Percentiles rank a stretch among this genome's conserved stretches.
Conservation (phyloP, 352 stramenopile species). For the Globisporangium ultimum region DNA sequence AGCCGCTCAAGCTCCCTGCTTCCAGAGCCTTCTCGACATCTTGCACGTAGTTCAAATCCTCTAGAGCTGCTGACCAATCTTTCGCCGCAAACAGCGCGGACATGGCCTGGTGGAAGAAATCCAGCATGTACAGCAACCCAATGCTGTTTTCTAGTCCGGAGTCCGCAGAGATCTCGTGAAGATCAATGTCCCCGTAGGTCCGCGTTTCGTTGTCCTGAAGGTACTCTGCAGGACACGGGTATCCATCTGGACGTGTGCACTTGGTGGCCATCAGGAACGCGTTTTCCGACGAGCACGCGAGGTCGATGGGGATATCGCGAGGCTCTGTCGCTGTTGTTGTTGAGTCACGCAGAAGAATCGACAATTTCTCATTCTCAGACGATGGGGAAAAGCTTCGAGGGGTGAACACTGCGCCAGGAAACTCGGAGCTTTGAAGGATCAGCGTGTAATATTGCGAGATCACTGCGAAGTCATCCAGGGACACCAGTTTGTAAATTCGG, state of each 20-base stretch:
- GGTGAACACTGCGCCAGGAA: conserved; percentile 31
- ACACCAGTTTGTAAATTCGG: conserved; percentile 30
- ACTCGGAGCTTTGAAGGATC: conserved; percentile 36
- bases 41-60: conserved; percentile 33
- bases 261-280: conserved; percentile 23
- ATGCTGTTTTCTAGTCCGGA: conserved; percentile 41
- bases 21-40: conserved; percentile 15
- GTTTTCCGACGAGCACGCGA: conserved; percentile 23
- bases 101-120: conserved; percentile 41
- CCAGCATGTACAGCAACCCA: conserved; percentile 34
- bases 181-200: conserved; percentile 24
- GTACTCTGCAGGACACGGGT: conserved; percentile 25
- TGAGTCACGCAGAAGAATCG: conserved; percentile 23
- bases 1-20: conserved; percentile 18
- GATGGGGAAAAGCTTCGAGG: conserved; percentile 14
- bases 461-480: conserved; percentile 26
- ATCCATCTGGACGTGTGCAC: conserved; percentile 25
- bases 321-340: background rate
- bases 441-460: conserved; percentile 40
- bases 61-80: conserved; percentile 28
- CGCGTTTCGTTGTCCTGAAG: conserved; percentile 11
- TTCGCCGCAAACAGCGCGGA: conserved; percentile 25
- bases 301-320: conserved; percentile 19
- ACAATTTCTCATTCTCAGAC: conserved; percentile 13
- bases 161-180: conserved; percentile 10